These are phyloP conservation scores for Termitomyces sp. DNA, from an alignment of 768 basidiomycete genomes.

Conservation along the genomic window DNA sequence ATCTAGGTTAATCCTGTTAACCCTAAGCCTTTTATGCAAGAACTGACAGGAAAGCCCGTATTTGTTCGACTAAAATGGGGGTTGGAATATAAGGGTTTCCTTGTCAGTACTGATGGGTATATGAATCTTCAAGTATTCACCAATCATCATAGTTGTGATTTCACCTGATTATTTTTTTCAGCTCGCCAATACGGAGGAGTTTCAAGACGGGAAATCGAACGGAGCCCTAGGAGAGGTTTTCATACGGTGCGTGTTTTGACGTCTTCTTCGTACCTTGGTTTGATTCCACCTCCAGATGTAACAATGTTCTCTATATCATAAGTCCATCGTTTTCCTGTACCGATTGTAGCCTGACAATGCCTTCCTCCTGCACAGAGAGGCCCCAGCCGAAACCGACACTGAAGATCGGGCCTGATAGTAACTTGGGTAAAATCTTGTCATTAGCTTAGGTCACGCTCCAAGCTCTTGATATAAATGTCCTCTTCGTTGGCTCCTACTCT, in stretches of 20 bases:
- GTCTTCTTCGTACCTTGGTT: conserved; percentile 3
- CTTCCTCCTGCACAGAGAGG: conserved; percentile 60
- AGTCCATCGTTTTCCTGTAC: conserved; percentile 34
- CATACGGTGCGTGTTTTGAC: conserved; percentile 64
- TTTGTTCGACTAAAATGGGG: conserved; percentile 98
- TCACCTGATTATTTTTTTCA: conserved; percentile 23
- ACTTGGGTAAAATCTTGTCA: background rate
- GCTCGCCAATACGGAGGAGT: conserved; percentile 99
- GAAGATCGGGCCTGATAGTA: background rate
- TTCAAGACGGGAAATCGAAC: conserved; percentile 91
- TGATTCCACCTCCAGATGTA: conserved; percentile 52
- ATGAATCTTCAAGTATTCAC: conserved; percentile 92
- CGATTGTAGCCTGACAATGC: conserved; percentile 15
- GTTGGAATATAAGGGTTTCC: conserved; percentile 96
- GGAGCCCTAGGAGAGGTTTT: conserved; percentile 98
- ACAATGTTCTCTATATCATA: conserved; percentile 96
- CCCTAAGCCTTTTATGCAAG: conserved; percentile 98
- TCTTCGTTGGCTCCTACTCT: background rate
- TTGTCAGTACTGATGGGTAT: conserved; percentile 97
- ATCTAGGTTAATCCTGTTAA: conserved; percentile 86
- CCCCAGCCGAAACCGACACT: conserved; percentile 41
- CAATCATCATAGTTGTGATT: background rate
- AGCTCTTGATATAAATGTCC: background rate
- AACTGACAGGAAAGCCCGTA: conserved; percentile 95
- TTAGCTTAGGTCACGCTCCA: background rate